Base-by-base conservation (phyloP, 768 basidiomycete genomes). In the Suillus subluteus region DNA sequence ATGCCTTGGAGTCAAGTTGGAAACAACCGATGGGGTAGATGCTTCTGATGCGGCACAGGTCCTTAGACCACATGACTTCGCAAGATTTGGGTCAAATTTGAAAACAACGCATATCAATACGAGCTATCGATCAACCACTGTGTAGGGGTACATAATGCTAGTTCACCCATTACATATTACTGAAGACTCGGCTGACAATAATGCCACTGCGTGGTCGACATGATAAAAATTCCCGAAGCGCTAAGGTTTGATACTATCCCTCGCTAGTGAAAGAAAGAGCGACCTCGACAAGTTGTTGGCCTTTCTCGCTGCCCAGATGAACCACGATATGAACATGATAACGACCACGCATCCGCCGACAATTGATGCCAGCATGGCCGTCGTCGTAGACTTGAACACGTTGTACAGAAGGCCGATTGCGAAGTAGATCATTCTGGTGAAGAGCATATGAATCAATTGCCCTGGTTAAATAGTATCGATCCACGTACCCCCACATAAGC, bases 401-500 rank as follows among this genome's bases (percentile, higher is more conserved):
- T 67, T 70, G 32, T 69, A 44, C 6, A 70, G 63, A 50, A 80
- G 70, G 1, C 75, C 73, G 2, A 66, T 62, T 11, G 74, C 30
- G 62, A 79, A 79, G 18, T 69, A 68, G 6, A 74, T 62, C 68
- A 76, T 73, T 11, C 78, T 79, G 38, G 41, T 18, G n/a, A 56
- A 56, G 21, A 35, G 30, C 32, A 37, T 21, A 4, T 55, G 26
- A 54, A 54, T 26, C 7, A 44, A 18, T 18, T 41, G 16, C 12
- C 3, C 16, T 37, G 4, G 26, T 38, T 23, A 40, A n/a, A 23
- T 48, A 30, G 32, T 11, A 44, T 30, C 5, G 5, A 26, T 21
- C 5, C 3, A 40, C 77, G 63, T 41, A 78, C 77, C 69, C 71
- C 71, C 74, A 78, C 73, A 79, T 73, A 44, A 78, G 69, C 30